Percentiles rank a stretch among this genome's conserved stretches.
phyloP scores from a whole-genome alignment of 139 green algal species.

The Picochlorum sp. region DNA sequence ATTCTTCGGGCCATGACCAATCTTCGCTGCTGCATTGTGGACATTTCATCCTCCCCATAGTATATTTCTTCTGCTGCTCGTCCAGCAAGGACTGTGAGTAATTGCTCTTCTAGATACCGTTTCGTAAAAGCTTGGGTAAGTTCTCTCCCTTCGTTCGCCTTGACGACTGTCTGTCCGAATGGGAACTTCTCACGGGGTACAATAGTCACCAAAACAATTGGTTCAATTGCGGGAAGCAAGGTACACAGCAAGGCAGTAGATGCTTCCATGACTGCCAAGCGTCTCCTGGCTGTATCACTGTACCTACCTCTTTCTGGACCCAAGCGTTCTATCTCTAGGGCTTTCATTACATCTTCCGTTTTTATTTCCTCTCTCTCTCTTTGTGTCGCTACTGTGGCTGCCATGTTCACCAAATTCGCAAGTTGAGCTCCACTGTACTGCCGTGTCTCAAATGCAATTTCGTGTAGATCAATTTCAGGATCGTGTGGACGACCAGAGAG shows the following conservation, averaged over 20 bases:
- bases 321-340: conserved; percentile 52
- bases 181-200: conserved; percentile 57
- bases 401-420: conserved; percentile 73
- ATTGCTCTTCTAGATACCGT: conserved; percentile 70
- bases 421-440: conserved; percentile 47
- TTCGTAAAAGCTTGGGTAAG: conserved; percentile 51
- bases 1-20: conserved; percentile 48
- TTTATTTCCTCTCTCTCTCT: conserved; percentile 43
- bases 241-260: conserved; percentile 60
- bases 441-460: conserved; percentile 47
- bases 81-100: conserved; percentile 60
- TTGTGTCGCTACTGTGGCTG: conserved; percentile 56
- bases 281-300: conserved; percentile 17
- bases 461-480: conserved; percentile 37
- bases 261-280: conserved; percentile 61
- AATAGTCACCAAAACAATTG: conserved; percentile 65
- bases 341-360: conserved; percentile 46
- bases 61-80: conserved; percentile 56
- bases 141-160: conserved; percentile 51
- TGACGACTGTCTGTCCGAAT: conserved; percentile 70
- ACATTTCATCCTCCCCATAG: conserved; percentile 49
- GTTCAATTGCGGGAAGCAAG: conserved; percentile 81
- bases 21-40: conserved; percentile 48
- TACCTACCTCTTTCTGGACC: conserved; percentile 26
- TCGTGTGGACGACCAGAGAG: conserved; percentile 14